Percentiles rank a stretch among this genome's conserved stretches.
phyloP scores from a whole-genome alignment of 768 basidiomycete species.

The Trametes villosa region DNA sequence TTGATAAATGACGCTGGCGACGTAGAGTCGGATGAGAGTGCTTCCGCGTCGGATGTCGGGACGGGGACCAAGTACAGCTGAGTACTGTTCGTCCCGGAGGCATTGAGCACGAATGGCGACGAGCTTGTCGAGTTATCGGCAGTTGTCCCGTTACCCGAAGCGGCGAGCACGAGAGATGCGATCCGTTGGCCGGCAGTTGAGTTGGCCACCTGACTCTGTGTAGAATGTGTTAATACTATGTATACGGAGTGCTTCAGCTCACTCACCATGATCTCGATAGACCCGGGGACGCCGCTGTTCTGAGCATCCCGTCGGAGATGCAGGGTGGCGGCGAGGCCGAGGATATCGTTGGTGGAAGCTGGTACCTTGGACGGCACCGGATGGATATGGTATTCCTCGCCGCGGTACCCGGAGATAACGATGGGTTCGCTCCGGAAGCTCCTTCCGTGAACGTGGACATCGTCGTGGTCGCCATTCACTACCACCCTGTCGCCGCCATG shows the following conservation, averaged over 20 bases:
- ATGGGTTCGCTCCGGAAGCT: neutral
- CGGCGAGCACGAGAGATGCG: conserved; percentile 46
- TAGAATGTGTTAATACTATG: neutral
- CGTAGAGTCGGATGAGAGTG: conserved; percentile 11
- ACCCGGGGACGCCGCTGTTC: conserved; percentile 41
- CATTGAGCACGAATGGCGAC: conserved; percentile 36
- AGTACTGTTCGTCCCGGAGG: conserved; percentile 34
- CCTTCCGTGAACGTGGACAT: conserved; percentile 5
- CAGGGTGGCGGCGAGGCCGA: conserved; percentile 1
- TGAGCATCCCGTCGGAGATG: conserved; percentile 13
- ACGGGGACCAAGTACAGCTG: conserved; percentile 33
- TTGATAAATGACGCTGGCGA: conserved; percentile 12
- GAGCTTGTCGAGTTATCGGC: conserved; percentile 7
- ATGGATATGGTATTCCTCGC: neutral
- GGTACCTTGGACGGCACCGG: neutral
- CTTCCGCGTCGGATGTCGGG: neutral
- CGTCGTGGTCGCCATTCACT: conserved; percentile 6
- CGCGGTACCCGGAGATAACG: conserved; percentile 10
- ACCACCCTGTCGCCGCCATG: conserved; percentile 7
- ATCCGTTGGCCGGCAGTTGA: conserved; percentile 38
- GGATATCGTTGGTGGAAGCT: neutral
- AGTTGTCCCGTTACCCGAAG: conserved; percentile 23
- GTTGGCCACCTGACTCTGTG: conserved; percentile 41
- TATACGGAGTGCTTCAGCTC: conserved; percentile 5
- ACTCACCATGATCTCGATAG: conserved; percentile 54